Evolutionary conservation across 805 yeast genomes (phyloP).

Genomic region (Scheffersomyces stipitis): DNA sequence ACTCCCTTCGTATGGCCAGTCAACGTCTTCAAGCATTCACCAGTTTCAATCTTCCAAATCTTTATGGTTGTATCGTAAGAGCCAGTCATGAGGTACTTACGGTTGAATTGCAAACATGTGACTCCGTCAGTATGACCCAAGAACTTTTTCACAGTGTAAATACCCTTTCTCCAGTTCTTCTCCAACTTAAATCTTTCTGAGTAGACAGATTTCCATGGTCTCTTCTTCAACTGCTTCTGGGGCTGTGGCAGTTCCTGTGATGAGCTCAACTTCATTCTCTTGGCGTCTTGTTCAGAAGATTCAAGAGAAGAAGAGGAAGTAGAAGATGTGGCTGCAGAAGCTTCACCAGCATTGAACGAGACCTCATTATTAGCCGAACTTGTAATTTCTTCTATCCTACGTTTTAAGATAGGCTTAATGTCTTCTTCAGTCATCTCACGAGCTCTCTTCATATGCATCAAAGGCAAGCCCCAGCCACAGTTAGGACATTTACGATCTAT

Average conservation of each 20-base stretch:
- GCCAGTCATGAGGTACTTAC: constrained; percentile 78
- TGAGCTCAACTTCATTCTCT: constrained; percentile 8
- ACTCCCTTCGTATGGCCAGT: constrained; percentile 90
- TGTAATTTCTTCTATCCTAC: constrained; percentile 12
- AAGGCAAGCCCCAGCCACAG: constrained; percentile 98
- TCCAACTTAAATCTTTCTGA: constrained; percentile 89
- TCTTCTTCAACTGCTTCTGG: constrained; percentile 24
- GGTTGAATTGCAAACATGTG: constrained; percentile 82
- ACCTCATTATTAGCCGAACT: neutral
- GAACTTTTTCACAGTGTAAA: constrained; percentile 61
- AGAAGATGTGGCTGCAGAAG: neutral
- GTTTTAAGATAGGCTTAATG: constrained; percentile 10
- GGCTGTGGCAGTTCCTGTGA: constrained; percentile 7
- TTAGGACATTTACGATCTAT: constrained; percentile 96
- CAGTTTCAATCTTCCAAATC: constrained; percentile 88
- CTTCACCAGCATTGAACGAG: neutral
- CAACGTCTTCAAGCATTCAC: constrained; percentile 72
- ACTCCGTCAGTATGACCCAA: constrained; percentile 86
- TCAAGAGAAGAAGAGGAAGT: neutral
- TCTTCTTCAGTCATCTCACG: constrained; percentile 42
- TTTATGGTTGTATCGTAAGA: constrained; percentile 88
- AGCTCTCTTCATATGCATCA: constrained; percentile 83
- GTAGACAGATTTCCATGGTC: constrained; percentile 97
- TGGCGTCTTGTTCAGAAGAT: constrained; percentile 4
- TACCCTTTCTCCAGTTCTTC: constrained; percentile 91